Conservation (phyloP, 2,329 filamentous ascomycete species). For the Colletotrichum liriopes region DNA sequence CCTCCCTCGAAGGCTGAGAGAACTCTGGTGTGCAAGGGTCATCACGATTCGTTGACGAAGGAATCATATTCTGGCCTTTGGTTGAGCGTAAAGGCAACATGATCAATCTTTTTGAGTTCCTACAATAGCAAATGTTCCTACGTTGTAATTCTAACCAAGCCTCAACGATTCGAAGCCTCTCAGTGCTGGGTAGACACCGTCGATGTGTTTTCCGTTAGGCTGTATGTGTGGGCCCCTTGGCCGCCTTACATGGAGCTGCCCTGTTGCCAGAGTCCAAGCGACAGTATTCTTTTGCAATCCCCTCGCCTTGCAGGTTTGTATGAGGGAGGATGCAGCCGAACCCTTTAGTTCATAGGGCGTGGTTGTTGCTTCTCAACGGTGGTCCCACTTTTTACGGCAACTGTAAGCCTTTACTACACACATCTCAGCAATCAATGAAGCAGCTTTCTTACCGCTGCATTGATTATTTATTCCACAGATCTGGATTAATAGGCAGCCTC, state of each 20-base stretch:
- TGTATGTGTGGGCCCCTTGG: neutral
- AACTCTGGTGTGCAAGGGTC: neutral
- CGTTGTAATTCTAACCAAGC: neutral
- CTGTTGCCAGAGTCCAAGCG: neutral
- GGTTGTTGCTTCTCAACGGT: neutral
- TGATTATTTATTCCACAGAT: neutral
- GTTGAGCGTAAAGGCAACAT: neutral
- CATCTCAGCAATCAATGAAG: neutral
- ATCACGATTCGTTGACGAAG: neutral
- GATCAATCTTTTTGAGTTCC: too few relatives aligned
- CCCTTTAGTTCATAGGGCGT: neutral
- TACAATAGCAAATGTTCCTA: neutral
- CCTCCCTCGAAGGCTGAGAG: neutral
- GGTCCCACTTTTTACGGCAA: neutral
- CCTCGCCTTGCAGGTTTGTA: neutral
- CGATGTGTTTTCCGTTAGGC: neutral
- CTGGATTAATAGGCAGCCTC: too few relatives aligned
- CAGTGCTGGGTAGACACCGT: neutral
- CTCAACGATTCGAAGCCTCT: neutral
- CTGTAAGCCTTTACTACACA: neutral
- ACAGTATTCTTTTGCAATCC: neutral
- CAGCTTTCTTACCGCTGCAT: neutral
- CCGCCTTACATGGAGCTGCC: neutral
- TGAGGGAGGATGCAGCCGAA: neutral
- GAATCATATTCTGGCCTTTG: neutral